Evolutionary conservation across 441 rosid species (phyloP).

Genomic region (Corymbia citriodora): DNA sequence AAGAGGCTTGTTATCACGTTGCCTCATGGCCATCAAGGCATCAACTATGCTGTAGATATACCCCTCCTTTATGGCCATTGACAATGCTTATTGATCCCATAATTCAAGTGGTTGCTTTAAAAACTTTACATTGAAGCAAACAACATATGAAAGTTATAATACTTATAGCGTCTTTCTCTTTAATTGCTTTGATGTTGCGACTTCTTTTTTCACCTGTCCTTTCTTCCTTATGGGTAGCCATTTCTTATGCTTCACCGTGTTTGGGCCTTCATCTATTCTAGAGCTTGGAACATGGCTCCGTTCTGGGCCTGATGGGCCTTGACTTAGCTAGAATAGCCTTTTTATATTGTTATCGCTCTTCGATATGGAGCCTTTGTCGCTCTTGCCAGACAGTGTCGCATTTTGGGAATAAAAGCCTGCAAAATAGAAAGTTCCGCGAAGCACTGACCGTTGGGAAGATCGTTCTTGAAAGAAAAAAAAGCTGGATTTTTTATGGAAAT

Average conservation of each 20-base stretch:
- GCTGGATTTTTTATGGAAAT: background rate
- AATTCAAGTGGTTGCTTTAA: background rate
- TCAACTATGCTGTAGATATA: background rate
- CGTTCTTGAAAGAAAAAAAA: background rate
- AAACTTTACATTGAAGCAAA: background rate
- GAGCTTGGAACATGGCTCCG: background rate
- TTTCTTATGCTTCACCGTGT: background rate
- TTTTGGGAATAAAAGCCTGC: background rate
- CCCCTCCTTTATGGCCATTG: background rate
- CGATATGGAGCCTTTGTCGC: background rate
- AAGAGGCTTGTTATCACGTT: background rate
- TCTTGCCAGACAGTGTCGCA: background rate
- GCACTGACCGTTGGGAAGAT: background rate
- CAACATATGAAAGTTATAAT: background rate
- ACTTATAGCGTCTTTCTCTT: background rate
- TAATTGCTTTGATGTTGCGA: background rate
- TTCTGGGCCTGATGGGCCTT: background rate
- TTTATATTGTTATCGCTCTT: background rate
- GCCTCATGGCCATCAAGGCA: background rate
- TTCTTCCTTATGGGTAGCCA: background rate
- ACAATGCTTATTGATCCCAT: background rate
- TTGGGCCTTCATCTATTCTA: background rate
- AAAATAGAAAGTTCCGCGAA: background rate
- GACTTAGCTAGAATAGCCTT: background rate
- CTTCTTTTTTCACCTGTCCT: background rate